A percentile compares a stretch with the other conserved stretches of the same genome.
phyloP scores from a whole-genome alignment of 1,139 yeast species.

The Candida anutae region DNA sequence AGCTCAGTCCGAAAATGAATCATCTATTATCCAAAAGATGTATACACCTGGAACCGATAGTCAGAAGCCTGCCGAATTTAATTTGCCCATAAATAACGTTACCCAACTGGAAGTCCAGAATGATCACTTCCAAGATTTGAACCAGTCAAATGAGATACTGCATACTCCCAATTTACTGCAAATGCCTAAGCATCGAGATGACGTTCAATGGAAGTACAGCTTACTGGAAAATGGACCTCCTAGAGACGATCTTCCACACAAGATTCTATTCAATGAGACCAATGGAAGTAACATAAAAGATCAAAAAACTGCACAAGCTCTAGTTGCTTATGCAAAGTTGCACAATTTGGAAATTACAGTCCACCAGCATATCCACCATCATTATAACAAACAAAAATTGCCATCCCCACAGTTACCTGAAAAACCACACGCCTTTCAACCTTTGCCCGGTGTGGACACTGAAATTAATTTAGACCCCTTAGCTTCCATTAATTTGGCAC shows the following conservation, averaged over 20 bases:
- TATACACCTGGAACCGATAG: background rate
- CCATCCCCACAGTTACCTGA: constrained; percentile 6
- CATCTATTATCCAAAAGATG: background rate
- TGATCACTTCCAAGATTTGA: background rate
- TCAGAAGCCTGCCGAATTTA: too few species aligned
- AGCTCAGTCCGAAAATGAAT: constrained; percentile 1
- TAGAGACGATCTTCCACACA: constrained; percentile 6
- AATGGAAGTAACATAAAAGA: constrained; percentile 42
- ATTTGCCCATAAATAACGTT: too few species aligned
- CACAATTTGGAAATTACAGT: constrained; percentile 58
- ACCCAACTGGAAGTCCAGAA: too few species aligned
- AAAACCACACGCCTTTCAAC: background rate
- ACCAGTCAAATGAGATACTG: background rate
- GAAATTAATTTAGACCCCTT: constrained; percentile 1
- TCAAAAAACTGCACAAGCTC: constrained; percentile 46
- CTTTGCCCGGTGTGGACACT: background rate
- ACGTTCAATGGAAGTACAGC: constrained; percentile 29
- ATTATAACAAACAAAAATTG: constrained; percentile 35
- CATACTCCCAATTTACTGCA: background rate
- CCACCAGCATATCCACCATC: constrained; percentile 82
- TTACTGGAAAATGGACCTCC: constrained; percentile 10
- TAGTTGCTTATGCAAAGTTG: constrained; percentile 55
- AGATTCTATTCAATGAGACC: constrained; percentile 6
- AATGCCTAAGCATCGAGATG: constrained; percentile 1
- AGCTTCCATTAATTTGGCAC: background rate